Conservation (phyloP, 352 stramenopile genomes). For the Saprolegnia parasitica region DNA sequence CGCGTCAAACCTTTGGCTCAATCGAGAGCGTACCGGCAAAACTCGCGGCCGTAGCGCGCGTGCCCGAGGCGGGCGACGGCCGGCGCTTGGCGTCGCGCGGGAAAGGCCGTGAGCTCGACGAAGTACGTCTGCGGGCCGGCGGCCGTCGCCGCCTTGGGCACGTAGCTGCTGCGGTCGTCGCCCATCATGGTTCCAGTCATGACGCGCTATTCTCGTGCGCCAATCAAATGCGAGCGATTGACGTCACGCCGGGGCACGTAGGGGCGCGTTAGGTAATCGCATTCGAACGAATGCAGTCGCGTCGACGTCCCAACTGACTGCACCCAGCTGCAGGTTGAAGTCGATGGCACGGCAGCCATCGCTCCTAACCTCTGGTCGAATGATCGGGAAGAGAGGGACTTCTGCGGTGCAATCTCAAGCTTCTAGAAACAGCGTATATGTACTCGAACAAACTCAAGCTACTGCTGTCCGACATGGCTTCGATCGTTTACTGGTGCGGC, state of each 20-base stretch:
- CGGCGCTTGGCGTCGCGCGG: not conserved
- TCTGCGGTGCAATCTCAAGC: too few relatives aligned
- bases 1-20: not conserved
- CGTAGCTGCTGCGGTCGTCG: constrained; percentile 21
- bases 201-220: constrained; percentile 3
- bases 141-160: constrained; percentile 9
- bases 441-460: too few relatives aligned
- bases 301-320: not conserved
- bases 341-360: too few relatives aligned
- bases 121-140: constrained; percentile 22
- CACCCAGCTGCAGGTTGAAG: too few relatives aligned
- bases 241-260: not conserved
- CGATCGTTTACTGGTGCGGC: too few relatives aligned
- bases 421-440: too few relatives aligned
- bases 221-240: not conserved
- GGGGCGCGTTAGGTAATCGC: not conserved
- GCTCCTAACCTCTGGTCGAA: too few relatives aligned
- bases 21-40: constrained; percentile 16
- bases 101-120: constrained; percentile 8
- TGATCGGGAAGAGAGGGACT: too few relatives aligned
- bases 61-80: not conserved
- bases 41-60: constrained; percentile 23
- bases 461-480: too few relatives aligned
- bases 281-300: not conserved
- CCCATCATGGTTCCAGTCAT: not conserved